Base-by-base conservation (phyloP, 1,284 basidiomycete genomes). In the Bondarzewia mesenterica region DNA sequence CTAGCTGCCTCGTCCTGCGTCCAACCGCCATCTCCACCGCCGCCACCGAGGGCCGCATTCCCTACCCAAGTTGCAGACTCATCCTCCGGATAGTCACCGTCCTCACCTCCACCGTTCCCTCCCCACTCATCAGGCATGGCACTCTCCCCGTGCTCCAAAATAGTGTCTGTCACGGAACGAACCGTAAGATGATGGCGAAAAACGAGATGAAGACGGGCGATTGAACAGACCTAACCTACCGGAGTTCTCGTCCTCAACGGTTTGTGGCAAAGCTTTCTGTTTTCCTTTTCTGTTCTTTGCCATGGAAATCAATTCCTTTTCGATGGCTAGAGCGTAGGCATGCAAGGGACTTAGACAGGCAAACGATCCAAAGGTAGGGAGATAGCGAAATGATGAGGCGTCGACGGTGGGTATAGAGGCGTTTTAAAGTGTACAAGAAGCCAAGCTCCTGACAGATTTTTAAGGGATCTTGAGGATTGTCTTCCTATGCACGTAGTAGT, bases 211-310 rank as follows among this genome's bases (percentile, higher is more conserved):
- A 35, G 36, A 47, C 38, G 47, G 35, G 46, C 37, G 40, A 16
- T 42, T 29, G 7, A 41, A 56, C 54, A 38, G 16, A 56, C 53
- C 47, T 48, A 55, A 27, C 12, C 44, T 29, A 5, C 32, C 44
- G 35, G 15, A 29, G 16, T 37, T 15, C 21, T 7, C 49, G 12
- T 46, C 50, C 29, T 50, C 52, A 35, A 36, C 44, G 14, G 26
- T 41, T 44, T 49, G 48, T 4, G 42, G 66, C 6, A 37, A 52
- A 26, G 57, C 63, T 46, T 59, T 67, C 48, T 68, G 64, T 55
- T 67, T 67, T 36, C 68, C 65, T 52, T 67, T 67, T 57, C 68
- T 67, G 57, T 49, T 52, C 29, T 46, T 50, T 18, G 52, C 15
- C 53, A 54, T 54, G 7, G 14, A 40, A 10, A 32, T 12, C 29